Base-by-base conservation (phyloP, 768 basidiomycete genomes). In the Favolaschia claudopus region DNA sequence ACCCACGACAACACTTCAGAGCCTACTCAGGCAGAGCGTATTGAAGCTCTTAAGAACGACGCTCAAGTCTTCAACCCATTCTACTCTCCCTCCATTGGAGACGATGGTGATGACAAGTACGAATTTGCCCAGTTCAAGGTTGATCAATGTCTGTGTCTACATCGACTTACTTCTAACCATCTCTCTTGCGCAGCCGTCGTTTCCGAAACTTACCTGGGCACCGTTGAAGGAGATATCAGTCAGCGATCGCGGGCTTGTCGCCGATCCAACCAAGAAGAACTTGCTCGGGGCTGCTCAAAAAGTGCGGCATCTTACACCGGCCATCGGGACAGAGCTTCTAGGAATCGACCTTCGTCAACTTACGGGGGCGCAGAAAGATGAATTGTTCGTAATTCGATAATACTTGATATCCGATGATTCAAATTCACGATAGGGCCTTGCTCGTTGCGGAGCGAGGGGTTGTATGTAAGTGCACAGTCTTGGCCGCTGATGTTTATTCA, bases 271-370 rank as follows among this genome's bases (percentile, higher is more conserved):
- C 61, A 93, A 93, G 77, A 83, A 82, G 66, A 82, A 74, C 39
- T 76, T 94, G 17, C 74, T 92, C 36, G 69, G 77, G 47, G 89
- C 87, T 19, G 91, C 88, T 12, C 77, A 77, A 54, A 90, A 87
- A 69, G 84, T 92, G 47, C 82, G 79, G 59, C 80, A 91, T 64
- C 74, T 92, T 42, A 89, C 89, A 0, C 89, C 88, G 2, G 77
- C 81, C 33, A 88, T 93, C 63, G 92, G 91, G 17, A 91, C 89
- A 27, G 92, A 93, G 69, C 76, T 93, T 43, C 69, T 75, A 5
- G 92, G 91, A 7, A 76, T 93, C 60, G 91, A 94, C 72, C 79
- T 94, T 24, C 79, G 87, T 55, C 85, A 89, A 66, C 77, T 93
- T 9, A 80, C 86, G 3, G 77, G 82, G 55, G 57, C 75, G 27